Conservation (phyloP, 2,329 filamentous ascomycete genomes). For the Neocucurbitaria cava region DNA sequence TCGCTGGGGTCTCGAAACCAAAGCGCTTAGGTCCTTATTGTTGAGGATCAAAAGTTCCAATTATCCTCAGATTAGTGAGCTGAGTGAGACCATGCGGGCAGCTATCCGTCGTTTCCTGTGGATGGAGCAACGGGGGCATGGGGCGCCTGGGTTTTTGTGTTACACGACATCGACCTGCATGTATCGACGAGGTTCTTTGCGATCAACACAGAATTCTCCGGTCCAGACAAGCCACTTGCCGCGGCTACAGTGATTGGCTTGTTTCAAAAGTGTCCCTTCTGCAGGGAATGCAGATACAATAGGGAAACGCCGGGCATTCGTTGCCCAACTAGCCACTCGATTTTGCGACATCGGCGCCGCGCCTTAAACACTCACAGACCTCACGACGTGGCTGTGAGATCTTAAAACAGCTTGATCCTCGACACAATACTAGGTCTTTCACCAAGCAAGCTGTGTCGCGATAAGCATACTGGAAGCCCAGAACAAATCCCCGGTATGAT, state of each 20-base stretch:
- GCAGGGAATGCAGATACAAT: slow-evolving; percentile 5
- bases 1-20: slow-evolving; percentile 1
- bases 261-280: slow-evolving; percentile 2
- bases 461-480: not conserved
- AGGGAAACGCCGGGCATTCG: not conserved
- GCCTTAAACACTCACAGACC: slow-evolving; percentile 2
- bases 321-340: not conserved
- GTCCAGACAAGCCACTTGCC: slow-evolving; percentile 21
- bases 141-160: slow-evolving; percentile 12
- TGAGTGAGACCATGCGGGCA: slow-evolving; percentile 7
- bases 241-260: slow-evolving; percentile 17
- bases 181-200: slow-evolving; percentile 22
- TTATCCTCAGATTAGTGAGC: not conserved
- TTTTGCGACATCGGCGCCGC: not conserved
- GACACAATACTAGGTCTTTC: not conserved
- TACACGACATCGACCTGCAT: slow-evolving; percentile 26
- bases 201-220: slow-evolving; percentile 25
- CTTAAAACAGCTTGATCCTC: slow-evolving; percentile 1
- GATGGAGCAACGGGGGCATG: slow-evolving; percentile 9
- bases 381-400: not conserved
- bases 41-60: not conserved
- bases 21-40: not conserved
- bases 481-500: not conserved
- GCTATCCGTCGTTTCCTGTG: slow-evolving; percentile 22
- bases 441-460: not conserved